Evolutionary conservation across 2,329 filamentous ascomycete species (phyloP), one percentile per base, ranked within the genome.

Genomic region (Paracoccidioides brasiliensis): DNA sequence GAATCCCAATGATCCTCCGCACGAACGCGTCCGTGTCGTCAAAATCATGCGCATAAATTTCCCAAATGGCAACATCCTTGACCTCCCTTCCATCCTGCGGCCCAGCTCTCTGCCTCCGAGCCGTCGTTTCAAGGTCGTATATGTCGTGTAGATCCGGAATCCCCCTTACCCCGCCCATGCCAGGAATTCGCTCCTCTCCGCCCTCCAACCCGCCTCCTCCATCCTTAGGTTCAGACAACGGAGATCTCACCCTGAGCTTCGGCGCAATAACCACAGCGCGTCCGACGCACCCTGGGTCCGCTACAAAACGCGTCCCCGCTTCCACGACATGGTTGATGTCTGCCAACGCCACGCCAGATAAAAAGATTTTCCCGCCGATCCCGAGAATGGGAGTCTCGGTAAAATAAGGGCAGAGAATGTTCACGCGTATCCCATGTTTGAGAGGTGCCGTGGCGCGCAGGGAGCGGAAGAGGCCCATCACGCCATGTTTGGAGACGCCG

Each of bases 371-470:
- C 15, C 73, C 80, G 1, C 60, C 55, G 1, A 68, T 57, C 0
- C 74, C 69, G 3, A 83, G 65, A 46, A 86, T 76, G n/a, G 81
- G 79, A 12, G 80, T 83, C 61, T 82, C 78, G 62, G 78, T 76
- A 66, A 85, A 86, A 68, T 85, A 86, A 0, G 84, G 84, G 56
- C 77, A 78, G n/a, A 87, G 66, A 63, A 85, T 73, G 64, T 86
- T 87, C 57, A 84, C 72, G 46, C 84, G 76, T 44, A 86, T 70
- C 30, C 79, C 79, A 44, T 75, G 68, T 6, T 68, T 60, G 54
- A 75, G 73, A 2, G 76, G 71, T 0, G 76, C 59, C 5, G 70
- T 77, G 3, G 72, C 66, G 14, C 83, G 75, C 48, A 87, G 69
- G 5, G 75, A 73, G 45, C 83, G 76, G 67, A 83, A 86, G 38